These are phyloP conservation scores for Rutstroemia sp. DNA, from an alignment of 2,329 filamentous ascomycete species.

Conservation along the genomic window DNA sequence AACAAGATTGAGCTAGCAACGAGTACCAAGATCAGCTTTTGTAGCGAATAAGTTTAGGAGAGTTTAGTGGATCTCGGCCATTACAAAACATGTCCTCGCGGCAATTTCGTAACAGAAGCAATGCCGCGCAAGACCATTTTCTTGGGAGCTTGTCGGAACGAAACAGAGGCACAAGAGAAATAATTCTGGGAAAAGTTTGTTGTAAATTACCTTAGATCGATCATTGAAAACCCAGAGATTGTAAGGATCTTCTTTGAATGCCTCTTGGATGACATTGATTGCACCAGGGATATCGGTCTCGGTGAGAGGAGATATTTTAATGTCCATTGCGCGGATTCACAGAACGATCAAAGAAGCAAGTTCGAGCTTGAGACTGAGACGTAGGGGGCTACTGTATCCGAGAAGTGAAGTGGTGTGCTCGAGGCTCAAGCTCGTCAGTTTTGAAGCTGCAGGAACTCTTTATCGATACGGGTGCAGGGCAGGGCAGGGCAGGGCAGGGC, in stretches of 20 bases:
- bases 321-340: conserved; percentile 33
- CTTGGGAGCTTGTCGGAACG: neutral
- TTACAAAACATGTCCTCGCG: neutral
- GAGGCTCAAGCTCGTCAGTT: too few species aligned
- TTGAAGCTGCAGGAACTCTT: too few species aligned
- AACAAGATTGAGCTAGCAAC: conserved; percentile 15
- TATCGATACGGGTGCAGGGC: too few species aligned
- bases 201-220: conserved; percentile 37
- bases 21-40: neutral
- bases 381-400: too few species aligned
- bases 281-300: conserved; percentile 55
- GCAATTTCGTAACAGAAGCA: neutral
- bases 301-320: conserved; percentile 48
- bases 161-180: conserved; percentile 1
- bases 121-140: neutral
- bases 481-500: too few species aligned
- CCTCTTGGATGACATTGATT: conserved; percentile 57
- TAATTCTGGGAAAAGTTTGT: neutral
- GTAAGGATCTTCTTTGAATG: conserved; percentile 61
- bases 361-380: neutral
- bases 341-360: too few species aligned
- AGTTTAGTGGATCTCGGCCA: neutral
- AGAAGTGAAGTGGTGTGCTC: too few species aligned
- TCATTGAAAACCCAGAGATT: conserved; percentile 58
- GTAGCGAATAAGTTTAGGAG: neutral